A percentile compares a stretch with the other conserved stretches of the same genome.
phyloP scores from a whole-genome alignment of 345 rosid genomes.

The Salix arbutifolia region DNA sequence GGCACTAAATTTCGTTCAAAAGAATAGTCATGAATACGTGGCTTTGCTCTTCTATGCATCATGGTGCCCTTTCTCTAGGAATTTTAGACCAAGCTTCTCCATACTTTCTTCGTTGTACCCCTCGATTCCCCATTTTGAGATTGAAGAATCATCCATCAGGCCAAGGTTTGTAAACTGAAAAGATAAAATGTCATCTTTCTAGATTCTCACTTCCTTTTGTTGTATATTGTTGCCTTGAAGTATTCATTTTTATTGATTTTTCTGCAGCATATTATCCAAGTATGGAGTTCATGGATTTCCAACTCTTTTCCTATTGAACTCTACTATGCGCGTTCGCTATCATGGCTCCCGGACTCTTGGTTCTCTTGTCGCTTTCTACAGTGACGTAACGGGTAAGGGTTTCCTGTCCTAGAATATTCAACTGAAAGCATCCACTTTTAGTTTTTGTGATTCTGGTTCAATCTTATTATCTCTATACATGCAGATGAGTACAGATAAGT shows the following conservation, averaged over 20 bases:
- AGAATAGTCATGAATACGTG: constrained; percentile 50
- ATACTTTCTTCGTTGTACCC: constrained; percentile 62
- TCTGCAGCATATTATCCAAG: constrained; percentile 78
- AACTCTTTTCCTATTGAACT: constrained; percentile 72
- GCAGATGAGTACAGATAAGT: background rate
- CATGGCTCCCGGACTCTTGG: constrained; percentile 64
- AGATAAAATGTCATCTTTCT: background rate
- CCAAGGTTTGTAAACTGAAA: constrained; percentile 58
- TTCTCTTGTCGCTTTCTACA: constrained; percentile 70
- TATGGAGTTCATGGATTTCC: constrained; percentile 98
- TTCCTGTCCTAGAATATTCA: background rate
- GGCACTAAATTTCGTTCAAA: constrained; percentile 61
- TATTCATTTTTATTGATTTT: constrained; percentile 18
- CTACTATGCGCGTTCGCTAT: constrained; percentile 62
- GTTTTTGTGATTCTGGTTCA: background rate
- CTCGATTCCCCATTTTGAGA: constrained; percentile 64
- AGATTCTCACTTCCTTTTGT: background rate
- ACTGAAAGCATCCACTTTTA: background rate
- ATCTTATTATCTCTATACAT: background rate
- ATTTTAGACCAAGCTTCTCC: constrained; percentile 66
- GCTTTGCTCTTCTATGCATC: constrained; percentile 91
- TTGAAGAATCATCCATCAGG: constrained; percentile 75
- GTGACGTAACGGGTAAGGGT: constrained; percentile 60
- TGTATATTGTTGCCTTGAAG: background rate
- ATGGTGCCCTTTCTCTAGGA: constrained; percentile 91